These are phyloP conservation scores for Trichothecium roseum DNA, from an alignment of 2,329 filamentous ascomycete genomes.

Conservation along the genomic window DNA sequence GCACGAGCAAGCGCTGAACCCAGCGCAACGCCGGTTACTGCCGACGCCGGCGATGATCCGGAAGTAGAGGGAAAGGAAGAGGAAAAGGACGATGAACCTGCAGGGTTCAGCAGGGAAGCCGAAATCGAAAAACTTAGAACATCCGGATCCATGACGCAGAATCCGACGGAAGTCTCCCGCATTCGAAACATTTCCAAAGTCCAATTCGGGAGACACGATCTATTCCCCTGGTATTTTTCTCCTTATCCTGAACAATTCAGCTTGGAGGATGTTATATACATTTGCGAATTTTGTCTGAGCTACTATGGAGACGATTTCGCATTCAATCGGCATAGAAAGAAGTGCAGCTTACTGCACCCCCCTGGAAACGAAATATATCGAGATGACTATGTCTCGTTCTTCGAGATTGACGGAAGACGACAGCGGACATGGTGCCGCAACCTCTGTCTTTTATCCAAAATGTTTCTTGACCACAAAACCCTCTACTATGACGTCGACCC, in stretches of 20 bases:
- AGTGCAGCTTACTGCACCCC: slow-evolving; percentile 85
- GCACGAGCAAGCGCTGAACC: slow-evolving; percentile 33
- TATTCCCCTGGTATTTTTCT: slow-evolving; percentile 98
- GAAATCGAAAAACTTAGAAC: slow-evolving; percentile 95
- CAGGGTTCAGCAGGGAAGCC: slow-evolving; percentile 66
- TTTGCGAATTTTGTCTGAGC: slow-evolving; percentile 92
- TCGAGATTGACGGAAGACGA: slow-evolving; percentile 89
- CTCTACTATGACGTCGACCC: slow-evolving; percentile 99
- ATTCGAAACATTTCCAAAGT: slow-evolving; percentile 91
- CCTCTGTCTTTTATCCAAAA: slow-evolving; percentile 84
- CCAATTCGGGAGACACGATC: slow-evolving; percentile 83
- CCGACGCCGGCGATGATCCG: slow-evolving; percentile 37
- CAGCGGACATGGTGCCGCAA: slow-evolving; percentile 97
- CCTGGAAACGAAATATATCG: slow-evolving; percentile 98
- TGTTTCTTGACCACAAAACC: slow-evolving; percentile 96
- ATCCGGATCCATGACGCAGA: slow-evolving; percentile 96
- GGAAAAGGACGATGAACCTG: slow-evolving; percentile 36
- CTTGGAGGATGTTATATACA: slow-evolving; percentile 82
- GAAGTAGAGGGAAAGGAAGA: slow-evolving; percentile 42
- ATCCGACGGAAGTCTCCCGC: slow-evolving; percentile 90
- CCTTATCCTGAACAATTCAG: slow-evolving; percentile 87
- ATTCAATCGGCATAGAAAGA: slow-evolving; percentile 75
- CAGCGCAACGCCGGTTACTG: slow-evolving; percentile 31
- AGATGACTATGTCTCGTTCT: slow-evolving; percentile 88
- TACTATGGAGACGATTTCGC: slow-evolving; percentile 80